Percentiles rank a stretch among this genome's conserved stretches.
These are phyloP conservation scores for Dactylis glomerata DNA, from an alignment of 176 grass and related monocot species.

Conservation along the genomic window DNA sequence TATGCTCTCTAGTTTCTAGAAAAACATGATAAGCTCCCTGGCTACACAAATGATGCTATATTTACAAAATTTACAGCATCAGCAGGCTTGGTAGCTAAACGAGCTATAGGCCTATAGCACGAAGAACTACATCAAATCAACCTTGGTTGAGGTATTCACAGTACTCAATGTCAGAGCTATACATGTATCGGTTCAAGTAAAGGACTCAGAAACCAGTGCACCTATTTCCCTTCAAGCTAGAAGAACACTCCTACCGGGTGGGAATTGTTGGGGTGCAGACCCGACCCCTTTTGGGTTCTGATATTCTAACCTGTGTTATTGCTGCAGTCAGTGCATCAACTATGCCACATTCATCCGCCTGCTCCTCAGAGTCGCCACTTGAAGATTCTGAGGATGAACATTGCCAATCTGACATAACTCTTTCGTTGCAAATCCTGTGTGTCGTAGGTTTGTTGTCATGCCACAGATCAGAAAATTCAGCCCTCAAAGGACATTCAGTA, in stretches of 20 bases:
- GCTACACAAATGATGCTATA: background rate
- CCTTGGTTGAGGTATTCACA: background rate
- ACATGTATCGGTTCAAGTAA: conserved; percentile 10
- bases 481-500: conserved; percentile 50
- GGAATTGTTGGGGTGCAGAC: conserved; percentile 47
- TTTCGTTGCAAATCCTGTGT: background rate
- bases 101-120: background rate
- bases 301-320: conserved; percentile 65
- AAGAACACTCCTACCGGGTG: conserved; percentile 52
- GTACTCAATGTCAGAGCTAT: conserved; percentile 18
- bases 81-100: background rate
- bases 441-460: background rate
- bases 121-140: background rate
- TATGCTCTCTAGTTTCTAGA: background rate
- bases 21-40: background rate
- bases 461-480: background rate
- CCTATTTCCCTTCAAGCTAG: conserved; percentile 61
- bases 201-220: conserved; percentile 53
- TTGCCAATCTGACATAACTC: conserved; percentile 29
- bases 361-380: conserved; percentile 38
- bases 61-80: conserved; percentile 52
- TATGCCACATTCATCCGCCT: conserved; percentile 51
- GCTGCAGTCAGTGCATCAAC: conserved; percentile 68
- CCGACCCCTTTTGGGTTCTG: conserved; percentile 55
- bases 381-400: conserved; percentile 39